phyloP scores from a whole-genome alignment of 2,329 filamentous ascomycete species.

The Alternaria triticina region DNA sequence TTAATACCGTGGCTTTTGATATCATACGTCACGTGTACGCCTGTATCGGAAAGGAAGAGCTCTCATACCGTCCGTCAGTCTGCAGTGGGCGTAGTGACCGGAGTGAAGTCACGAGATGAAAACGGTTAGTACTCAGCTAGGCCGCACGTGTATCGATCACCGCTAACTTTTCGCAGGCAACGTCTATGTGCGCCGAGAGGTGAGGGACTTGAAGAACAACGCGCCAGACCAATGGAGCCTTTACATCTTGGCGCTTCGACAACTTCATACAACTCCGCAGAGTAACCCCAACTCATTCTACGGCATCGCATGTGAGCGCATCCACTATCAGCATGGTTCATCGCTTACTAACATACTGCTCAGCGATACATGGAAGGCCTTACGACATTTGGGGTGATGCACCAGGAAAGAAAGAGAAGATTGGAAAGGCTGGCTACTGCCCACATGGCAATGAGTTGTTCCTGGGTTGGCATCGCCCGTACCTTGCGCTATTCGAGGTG shows the following conservation, averaged over 20 bases:
- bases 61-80: conserved; percentile 1
- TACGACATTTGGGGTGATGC: conserved; percentile 46
- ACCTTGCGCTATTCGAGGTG: conserved; percentile 69
- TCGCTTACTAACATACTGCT: background rate
- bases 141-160: accelerated
- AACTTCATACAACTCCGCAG: conserved; percentile 72
- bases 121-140: conserved; percentile 11
- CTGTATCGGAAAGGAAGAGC: background rate
- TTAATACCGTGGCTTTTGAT: conserved; percentile 7
- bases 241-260: conserved; percentile 74
- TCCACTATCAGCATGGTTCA: accelerated
- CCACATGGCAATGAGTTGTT: conserved; percentile 79
- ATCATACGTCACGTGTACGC: conserved; percentile 12
- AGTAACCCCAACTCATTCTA: conserved; percentile 73
- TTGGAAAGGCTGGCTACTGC: conserved; percentile 68
- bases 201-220: conserved; percentile 68
- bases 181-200: conserved; percentile 63
- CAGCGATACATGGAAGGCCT: conserved; percentile 45
- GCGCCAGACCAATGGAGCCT: conserved; percentile 72
- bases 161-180: conserved; percentile 28
- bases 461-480: conserved; percentile 84
- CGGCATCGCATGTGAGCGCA: conserved; percentile 71
- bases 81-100: conserved; percentile 20
- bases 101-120: conserved; percentile 26
- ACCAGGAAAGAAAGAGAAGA: conserved; percentile 41